phyloP scores from a whole-genome alignment of 371 early-diverging fungal species.

The Saksenaea vasiformis region DNA sequence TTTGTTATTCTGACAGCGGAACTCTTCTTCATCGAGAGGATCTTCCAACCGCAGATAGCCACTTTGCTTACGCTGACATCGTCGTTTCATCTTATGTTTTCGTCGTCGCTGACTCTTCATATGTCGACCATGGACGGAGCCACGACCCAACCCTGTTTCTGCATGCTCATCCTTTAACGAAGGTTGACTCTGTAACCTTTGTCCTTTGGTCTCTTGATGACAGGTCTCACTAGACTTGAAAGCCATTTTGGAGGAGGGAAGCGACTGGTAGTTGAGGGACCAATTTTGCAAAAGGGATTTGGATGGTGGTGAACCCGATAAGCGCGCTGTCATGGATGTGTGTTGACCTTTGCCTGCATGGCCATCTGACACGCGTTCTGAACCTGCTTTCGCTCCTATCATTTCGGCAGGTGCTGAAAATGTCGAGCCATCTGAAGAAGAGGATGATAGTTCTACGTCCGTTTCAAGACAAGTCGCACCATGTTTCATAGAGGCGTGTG shows the following conservation, averaged over 20 bases:
- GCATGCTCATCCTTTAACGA: neutral
- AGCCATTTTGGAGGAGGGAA: neutral
- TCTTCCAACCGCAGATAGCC: neutral
- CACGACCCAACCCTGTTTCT: neutral
- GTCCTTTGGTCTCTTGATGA: neutral
- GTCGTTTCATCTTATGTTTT: conserved; percentile 6
- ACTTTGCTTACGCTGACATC: neutral
- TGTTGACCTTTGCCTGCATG: neutral
- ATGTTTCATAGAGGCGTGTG: neutral
- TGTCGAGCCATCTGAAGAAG: neutral
- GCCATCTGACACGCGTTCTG: neutral
- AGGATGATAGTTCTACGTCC: neutral
- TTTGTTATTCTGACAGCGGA: conserved; percentile 22
- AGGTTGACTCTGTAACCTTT: neutral
- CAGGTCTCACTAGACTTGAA: neutral
- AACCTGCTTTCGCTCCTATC: neutral
- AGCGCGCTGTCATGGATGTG: neutral
- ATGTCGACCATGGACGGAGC: neutral
- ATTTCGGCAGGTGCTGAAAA: neutral
- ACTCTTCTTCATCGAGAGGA: conserved; percentile 23
- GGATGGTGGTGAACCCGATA: neutral
- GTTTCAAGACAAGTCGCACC: neutral
- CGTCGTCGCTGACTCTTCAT: neutral
- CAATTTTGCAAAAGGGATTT: neutral
- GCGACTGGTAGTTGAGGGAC: neutral